Conservation (phyloP, 257 asterid species). For the Ligustrum vulgare region DNA sequence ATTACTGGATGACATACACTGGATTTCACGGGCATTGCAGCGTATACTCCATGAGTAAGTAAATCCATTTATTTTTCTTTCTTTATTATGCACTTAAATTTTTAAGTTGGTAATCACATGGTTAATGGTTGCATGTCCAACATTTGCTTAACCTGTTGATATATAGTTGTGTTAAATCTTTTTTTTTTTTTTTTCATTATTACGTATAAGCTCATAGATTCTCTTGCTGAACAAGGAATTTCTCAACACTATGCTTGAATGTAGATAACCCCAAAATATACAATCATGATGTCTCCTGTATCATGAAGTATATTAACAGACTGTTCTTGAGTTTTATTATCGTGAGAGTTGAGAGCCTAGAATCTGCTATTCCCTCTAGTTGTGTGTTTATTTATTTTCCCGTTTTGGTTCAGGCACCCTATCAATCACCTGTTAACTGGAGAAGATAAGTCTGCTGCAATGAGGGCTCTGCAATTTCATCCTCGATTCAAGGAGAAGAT, state of each 20-base stretch:
- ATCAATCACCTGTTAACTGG: constrained; percentile 42
- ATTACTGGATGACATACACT: constrained; percentile 44
- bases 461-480: constrained; percentile 70
- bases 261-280: background rate
- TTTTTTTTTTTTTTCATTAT: background rate
- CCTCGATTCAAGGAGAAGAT: constrained; percentile 65
- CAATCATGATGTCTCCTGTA: background rate
- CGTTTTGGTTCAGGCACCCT: constrained; percentile 51
- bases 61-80: constrained; percentile 8
- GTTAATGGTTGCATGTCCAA: constrained; percentile 11
- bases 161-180: background rate
- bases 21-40: constrained; percentile 52
- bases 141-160: constrained; percentile 9
- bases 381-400: background rate
- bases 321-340: background rate
- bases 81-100: background rate
- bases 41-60: constrained; percentile 70
- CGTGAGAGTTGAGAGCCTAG: constrained; percentile 1
- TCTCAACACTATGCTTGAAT: background rate
- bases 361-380: background rate
- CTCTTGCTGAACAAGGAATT: background rate
- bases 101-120: background rate
- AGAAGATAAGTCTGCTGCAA: constrained; percentile 57
- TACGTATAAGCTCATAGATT: background rate
- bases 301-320: background rate